Evolutionary conservation across 2,329 filamentous ascomycete species (phyloP), one percentile per base, ranked within the genome.

Genomic region (Colletotrichum lupini): DNA sequence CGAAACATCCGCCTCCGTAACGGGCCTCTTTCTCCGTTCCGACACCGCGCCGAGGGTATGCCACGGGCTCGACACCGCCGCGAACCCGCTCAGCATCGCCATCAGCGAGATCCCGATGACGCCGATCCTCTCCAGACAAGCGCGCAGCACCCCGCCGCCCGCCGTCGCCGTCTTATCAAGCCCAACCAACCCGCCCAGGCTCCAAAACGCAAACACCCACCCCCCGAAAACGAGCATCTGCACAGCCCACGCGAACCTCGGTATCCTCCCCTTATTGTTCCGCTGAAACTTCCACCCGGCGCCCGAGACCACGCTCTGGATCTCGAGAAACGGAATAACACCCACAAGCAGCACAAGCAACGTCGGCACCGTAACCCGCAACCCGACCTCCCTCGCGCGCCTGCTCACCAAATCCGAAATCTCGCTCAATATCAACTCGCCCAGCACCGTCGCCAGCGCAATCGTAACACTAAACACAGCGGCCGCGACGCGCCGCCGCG

Each of bases 21-120:
- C 90, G 4, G 89, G 89, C 35, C 89, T 87, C 63, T 84, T 85
- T 60, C 81, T 81, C 37, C 83, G 81, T 11, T 83, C 79, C 58
- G 90, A 85, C 52, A 88, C 89, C 35, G 91, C 90, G 28, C 91
- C 89, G 82, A 97, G 94, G 0, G 91, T 94, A 79, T 97, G 93
- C 94, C 95, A 97, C 1, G 95, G 91, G 1, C 93, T 93, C 28
- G 93, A 95, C 42, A 97, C 93, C n/a, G 94, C 94, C 6, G 95
- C 95, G 78, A 97, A 97, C 0, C 95, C 95, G 7, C 94, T 94
- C n/a, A 97, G 85, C 16, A 95, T 88, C 19, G 94, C 95, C 94
- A 97, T 97, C 66, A 97, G 84, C 60, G 93, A 92, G 68, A 97
- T 95, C 4, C 95, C 95, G 75, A 97, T 94, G 53, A 97, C 92